These are phyloP conservation scores for Saturnispora silvae DNA, from an alignment of 805 yeast genomes.

Conservation along the genomic window DNA sequence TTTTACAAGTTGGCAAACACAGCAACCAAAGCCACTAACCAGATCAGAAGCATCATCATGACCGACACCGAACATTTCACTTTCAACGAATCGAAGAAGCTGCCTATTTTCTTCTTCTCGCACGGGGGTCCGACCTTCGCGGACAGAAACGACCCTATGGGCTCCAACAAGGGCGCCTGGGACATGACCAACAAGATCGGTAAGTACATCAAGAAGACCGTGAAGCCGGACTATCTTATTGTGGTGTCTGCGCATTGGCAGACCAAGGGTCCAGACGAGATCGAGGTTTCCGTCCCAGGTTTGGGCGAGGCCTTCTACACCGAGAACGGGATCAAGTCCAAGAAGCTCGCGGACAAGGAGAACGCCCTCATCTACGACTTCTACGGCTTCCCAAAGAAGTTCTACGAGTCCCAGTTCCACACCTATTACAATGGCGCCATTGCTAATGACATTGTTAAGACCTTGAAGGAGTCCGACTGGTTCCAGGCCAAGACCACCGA, in stretches of 20 bases:
- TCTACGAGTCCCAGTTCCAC: conserved; percentile 56
- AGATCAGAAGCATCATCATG: conserved; percentile 10
- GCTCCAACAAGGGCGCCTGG: conserved; percentile 53
- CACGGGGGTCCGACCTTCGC: conserved; percentile 82
- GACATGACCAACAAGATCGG: conserved; percentile 42
- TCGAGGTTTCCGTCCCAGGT: conserved; percentile 41
- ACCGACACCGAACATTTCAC: conserved; percentile 14
- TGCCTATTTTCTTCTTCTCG: conserved; percentile 59
- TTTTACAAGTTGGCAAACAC: conserved; percentile 9
- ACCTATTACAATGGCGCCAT: conserved; percentile 33
- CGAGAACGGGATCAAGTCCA: conserved; percentile 12
- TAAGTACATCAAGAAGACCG: conserved; percentile 31
- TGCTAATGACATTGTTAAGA: conserved; percentile 34
- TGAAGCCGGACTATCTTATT: conserved; percentile 57
- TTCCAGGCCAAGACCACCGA: conserved; percentile 29
- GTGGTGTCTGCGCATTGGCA: conserved; percentile 79
- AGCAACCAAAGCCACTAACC: conserved; percentile 3
- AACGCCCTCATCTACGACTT: conserved; percentile 64
- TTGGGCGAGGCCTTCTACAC: conserved; percentile 14
- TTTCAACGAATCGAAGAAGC: conserved; percentile 16
- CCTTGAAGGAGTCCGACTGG: conserved; percentile 35
- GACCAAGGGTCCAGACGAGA: conserved; percentile 28
- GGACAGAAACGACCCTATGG: conserved; percentile 38
- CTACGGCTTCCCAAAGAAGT: conserved; percentile 55
- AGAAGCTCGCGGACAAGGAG: conserved; percentile 25